These are phyloP conservation scores for Penicillium nordicum DNA, from an alignment of 2,329 filamentous ascomycete species.

Conservation along the genomic window DNA sequence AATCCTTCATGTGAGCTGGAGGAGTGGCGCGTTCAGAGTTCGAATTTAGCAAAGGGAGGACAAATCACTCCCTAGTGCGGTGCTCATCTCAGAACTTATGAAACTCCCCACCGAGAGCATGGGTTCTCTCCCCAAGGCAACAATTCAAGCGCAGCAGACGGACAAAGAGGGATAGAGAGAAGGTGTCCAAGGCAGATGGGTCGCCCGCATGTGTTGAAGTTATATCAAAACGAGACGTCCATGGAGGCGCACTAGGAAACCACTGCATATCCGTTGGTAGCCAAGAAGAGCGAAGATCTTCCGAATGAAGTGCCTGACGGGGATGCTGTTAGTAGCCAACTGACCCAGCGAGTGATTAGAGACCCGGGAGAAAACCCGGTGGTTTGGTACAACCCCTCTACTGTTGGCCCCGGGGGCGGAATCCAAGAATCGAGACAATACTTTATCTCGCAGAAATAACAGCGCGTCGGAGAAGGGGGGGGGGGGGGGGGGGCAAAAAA, in stretches of 20 bases:
- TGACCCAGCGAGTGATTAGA: conserved; percentile 12
- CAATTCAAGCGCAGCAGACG: neutral
- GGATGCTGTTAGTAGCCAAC: conserved; percentile 15
- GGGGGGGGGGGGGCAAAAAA: no score
- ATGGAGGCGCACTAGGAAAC: conserved; percentile 16
- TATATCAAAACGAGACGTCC: conserved; percentile 22
- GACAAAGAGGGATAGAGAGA: conserved; percentile 2
- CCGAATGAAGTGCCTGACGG: conserved; percentile 11
- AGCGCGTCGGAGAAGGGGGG: conserved; percentile 16
- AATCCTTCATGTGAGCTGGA: conserved; percentile 23
- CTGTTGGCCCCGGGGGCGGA: conserved; percentile 14
- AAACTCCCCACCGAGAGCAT: conserved; percentile 10
- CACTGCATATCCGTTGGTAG: conserved; percentile 20
- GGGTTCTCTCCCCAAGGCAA: neutral
- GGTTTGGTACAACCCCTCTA: conserved; percentile 29
- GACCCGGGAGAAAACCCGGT: conserved; percentile 22
- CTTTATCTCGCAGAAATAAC: conserved; percentile 9
- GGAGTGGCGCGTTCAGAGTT: neutral
- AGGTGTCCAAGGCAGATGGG: conserved; percentile 6
- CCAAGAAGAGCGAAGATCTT: conserved; percentile 21
- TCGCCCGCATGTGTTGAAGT: conserved; percentile 21
- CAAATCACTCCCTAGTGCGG: conserved; percentile 13
- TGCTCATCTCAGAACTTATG: conserved; percentile 18
- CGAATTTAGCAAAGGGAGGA: conserved; percentile 15
- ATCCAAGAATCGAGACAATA: conserved; percentile 12